These are phyloP conservation scores for Stephanodiscus minutulus DNA, from an alignment of 108 stramenopile genomes.

Conservation along the genomic window DNA sequence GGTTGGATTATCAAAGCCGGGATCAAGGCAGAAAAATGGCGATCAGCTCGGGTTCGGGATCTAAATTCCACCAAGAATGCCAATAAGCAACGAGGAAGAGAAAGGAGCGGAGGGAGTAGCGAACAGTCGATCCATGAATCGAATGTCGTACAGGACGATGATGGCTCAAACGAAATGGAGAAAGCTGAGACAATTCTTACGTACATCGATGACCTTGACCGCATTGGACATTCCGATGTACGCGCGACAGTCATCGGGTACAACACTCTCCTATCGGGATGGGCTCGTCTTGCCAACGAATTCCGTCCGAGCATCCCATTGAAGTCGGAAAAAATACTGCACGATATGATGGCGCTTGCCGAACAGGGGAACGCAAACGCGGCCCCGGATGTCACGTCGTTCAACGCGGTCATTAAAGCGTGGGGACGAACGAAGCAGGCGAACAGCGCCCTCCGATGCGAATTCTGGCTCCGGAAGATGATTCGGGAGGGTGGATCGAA, in stretches of 20 bases:
- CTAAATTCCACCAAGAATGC: conserved; percentile 17
- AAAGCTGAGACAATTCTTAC: conserved; percentile 55
- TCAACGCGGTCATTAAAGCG: conserved; percentile 68
- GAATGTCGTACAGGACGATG: conserved; percentile 43
- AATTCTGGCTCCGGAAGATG: conserved; percentile 75
- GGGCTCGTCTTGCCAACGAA: conserved; percentile 50
- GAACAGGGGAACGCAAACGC: conserved; percentile 24
- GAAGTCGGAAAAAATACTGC: conserved; percentile 68
- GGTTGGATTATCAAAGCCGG: conserved; percentile 56
- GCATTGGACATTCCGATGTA: conserved; percentile 50
- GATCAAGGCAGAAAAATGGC: conserved; percentile 46
- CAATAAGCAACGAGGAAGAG: conserved; percentile 17
- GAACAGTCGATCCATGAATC: not conserved
- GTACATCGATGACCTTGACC: conserved; percentile 59
- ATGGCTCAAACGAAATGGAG: conserved; percentile 66
- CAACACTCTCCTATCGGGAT: conserved; percentile 72
- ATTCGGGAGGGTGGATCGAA: conserved; percentile 43
- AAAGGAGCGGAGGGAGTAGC: not conserved
- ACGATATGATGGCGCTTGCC: conserved; percentile 56
- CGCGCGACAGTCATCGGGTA: conserved; percentile 59
- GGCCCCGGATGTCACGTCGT: conserved; percentile 62
- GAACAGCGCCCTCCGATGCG: conserved; percentile 58
- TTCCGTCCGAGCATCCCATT: conserved; percentile 44
- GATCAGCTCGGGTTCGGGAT: conserved; percentile 12
- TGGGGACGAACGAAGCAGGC: conserved; percentile 61